Base-by-base conservation (phyloP, 2,329 filamentous ascomycete species). In the Aureobasidium pullulans region DNA sequence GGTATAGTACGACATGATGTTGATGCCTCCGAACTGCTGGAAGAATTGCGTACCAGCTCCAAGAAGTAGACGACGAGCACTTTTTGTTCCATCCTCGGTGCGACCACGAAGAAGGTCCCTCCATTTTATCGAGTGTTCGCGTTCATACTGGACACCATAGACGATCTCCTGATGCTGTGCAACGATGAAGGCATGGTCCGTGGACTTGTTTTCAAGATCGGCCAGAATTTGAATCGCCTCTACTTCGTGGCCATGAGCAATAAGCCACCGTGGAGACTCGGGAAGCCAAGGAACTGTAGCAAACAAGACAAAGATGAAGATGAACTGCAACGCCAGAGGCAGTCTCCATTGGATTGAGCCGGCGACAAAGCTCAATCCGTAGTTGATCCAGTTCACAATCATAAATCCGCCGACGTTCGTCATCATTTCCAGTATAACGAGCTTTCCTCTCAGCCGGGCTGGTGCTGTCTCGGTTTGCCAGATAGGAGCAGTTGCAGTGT, bases 31-130 rank as follows among this genome's bases (percentile, higher is more conserved):
- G 4, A 80, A 67, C 61, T 81, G 78, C 57, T 81, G 78, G 72
- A 81, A 79, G 3, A 74, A 73, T 52, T 82, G 80, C 0, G 81
- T 80, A 0, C 82, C 81, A 65, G 77, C 77, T 3, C 80, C 80
- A 0, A 84, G 74, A 2, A 82, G 56, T 1, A 83, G 56, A 11
- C 81, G 73, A 6, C 80, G 74, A 8, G 83, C 70, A 0, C 77
- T 81, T 43, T 75, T 75, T 1, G 79, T 81, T 11, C 77, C 77
- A 9, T 71, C 73, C 57, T 75, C 69, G n/a, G 76, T 76, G 42
- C 75, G 75, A 23, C 78, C 77, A 5, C 75, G 72, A 1, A 82
- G 65, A 0, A 83, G 70, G 53, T 82, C 76, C 3, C 71, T 68
- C 75, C 81, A 82, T 0, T 74, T 70, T 1, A 82, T 72, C 3